A percentile compares a stretch with the other conserved stretches of the same genome.
These are phyloP conservation scores for Sabuloglossum arenarium DNA, from an alignment of 495 filamentous ascomycete species.

Conservation along the genomic window DNA sequence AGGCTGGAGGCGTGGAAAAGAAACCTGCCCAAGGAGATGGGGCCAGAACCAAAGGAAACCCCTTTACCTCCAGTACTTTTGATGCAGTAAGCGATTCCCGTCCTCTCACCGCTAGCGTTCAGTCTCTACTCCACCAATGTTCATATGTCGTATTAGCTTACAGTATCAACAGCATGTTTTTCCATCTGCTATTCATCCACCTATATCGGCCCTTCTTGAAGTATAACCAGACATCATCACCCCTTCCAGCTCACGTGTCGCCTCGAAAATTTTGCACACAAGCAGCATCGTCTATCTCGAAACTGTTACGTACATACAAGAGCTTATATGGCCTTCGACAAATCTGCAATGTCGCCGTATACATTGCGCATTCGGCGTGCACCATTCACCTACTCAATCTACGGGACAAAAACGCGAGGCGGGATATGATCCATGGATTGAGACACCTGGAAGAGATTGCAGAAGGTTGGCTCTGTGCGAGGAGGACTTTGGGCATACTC, in stretches of 20 bases:
- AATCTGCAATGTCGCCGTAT: slow-evolving; percentile 88
- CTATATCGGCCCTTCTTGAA: slow-evolving; percentile 92
- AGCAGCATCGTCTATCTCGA: slow-evolving; percentile 73
- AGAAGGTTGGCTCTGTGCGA: slow-evolving; percentile 81
- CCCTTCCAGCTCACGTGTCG: slow-evolving; percentile 71
- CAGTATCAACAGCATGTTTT: slow-evolving; percentile 58
- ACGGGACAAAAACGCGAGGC: slow-evolving; percentile 66
- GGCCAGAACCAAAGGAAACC: slow-evolving; percentile 57
- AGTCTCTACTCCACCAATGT: too few relatives aligned
- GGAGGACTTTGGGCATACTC: slow-evolving; percentile 66
- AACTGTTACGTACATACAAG: slow-evolving; percentile 81
- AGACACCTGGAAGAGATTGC: slow-evolving; percentile 90
- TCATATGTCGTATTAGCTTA: too few relatives aligned
- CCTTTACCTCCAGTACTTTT: slow-evolving; percentile 72
- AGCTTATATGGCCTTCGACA: slow-evolving; percentile 75
- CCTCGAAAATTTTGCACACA: slow-evolving; percentile 79
- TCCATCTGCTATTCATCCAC: slow-evolving; percentile 88
- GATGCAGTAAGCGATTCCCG: slow-evolving; percentile 58
- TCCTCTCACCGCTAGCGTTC: too few relatives aligned
- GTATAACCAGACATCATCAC: slow-evolving; percentile 59
- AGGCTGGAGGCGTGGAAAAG: slow-evolving; percentile 83
- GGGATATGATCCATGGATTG: slow-evolving; percentile 80
- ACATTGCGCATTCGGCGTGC: slow-evolving; percentile 82
- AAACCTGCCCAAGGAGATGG: slow-evolving; percentile 60
- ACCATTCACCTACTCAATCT: slow-evolving; percentile 89